Evolutionary conservation across 2,329 filamentous ascomycete genomes (phyloP).

Genomic region (Colletotrichum lini): DNA sequence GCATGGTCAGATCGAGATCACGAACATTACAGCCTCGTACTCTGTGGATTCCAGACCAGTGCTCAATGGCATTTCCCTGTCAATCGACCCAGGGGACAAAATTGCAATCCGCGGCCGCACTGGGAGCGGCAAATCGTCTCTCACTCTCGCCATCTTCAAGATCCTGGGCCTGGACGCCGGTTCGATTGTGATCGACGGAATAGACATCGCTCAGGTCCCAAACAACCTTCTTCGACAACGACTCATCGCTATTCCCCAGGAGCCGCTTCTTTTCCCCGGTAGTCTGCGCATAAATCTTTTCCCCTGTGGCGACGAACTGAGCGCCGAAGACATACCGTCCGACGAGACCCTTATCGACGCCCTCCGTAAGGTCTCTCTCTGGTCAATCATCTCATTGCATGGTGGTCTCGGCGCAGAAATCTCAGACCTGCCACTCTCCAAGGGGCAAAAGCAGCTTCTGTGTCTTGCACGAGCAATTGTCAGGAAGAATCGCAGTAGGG

Average conservation of each 20-base stretch:
- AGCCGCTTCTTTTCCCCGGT: conserved; percentile 42
- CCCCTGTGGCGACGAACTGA: neutral
- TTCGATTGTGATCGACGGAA: conserved; percentile 48
- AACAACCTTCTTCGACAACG: conserved; percentile 47
- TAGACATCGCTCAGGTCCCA: conserved; percentile 46
- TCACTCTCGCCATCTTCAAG: conserved; percentile 43
- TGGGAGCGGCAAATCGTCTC: conserved; percentile 43
- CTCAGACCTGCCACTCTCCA: conserved; percentile 40
- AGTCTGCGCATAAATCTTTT: conserved; percentile 23
- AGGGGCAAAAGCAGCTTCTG: conserved; percentile 46
- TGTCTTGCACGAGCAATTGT: conserved; percentile 46
- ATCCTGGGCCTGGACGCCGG: conserved; percentile 48
- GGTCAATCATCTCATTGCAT: conserved; percentile 26
- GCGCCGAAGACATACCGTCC: conserved; percentile 20
- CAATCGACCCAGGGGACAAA: conserved; percentile 43
- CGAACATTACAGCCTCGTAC: conserved; percentile 38
- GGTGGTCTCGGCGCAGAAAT: conserved; percentile 44
- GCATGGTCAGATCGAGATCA: conserved; percentile 40
- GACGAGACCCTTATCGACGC: conserved; percentile 40
- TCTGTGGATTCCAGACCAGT: conserved; percentile 23
- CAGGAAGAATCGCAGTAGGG: conserved; percentile 49
- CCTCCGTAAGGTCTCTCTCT: conserved; percentile 43
- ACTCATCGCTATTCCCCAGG: conserved; percentile 52
- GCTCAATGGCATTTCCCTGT: conserved; percentile 41
- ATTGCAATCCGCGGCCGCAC: conserved; percentile 47